phyloP scores from a whole-genome alignment of 192 early-diverging fungal genomes.

The Coemansia sp. region DNA sequence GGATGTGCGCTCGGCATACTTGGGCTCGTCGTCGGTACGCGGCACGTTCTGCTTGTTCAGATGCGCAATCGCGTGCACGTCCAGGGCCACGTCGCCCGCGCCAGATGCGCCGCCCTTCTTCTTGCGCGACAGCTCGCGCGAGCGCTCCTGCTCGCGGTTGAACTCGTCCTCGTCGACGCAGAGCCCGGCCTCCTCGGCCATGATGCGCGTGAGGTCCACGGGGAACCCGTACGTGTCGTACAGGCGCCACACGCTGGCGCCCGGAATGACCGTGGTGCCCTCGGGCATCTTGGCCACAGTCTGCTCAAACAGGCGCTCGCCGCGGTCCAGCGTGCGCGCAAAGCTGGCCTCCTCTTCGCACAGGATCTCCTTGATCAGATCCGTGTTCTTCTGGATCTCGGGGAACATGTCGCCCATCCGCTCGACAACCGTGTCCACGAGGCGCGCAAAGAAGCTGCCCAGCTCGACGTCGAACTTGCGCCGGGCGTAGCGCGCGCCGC shows the following conservation, averaged over 20 bases:
- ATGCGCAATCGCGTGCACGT: constrained; percentile 88
- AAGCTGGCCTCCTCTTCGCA: constrained; percentile 96
- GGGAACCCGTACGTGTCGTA: constrained; percentile 99
- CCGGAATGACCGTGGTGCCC: constrained; percentile 64
- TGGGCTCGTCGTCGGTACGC: constrained; percentile 82
- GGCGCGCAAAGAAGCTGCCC: constrained; percentile 88
- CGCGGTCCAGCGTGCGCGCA: constrained; percentile 95
- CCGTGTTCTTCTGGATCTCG: constrained; percentile 74
- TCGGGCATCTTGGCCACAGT: constrained; percentile 57
- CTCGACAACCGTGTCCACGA: constrained; percentile 88
- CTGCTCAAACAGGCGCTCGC: constrained; percentile 89
- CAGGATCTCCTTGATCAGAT: constrained; percentile 90
- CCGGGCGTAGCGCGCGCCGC: constrained; percentile 92
- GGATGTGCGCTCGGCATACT: constrained; percentile 74
- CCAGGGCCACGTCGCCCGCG: constrained; percentile 69
- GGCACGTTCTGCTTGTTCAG: constrained; percentile 76
- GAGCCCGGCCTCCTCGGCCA: constrained; percentile 96
- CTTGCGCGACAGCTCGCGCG: constrained; percentile 71
- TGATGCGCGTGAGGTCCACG: constrained; percentile 92
- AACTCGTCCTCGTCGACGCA: constrained; percentile 84
- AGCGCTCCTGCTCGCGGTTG: constrained; percentile 68
- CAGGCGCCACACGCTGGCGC: constrained; percentile 93
- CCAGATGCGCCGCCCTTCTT: constrained; percentile 56
- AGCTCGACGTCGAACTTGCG: constrained; percentile 88
- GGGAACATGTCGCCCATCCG: constrained; percentile 94